phyloP scores from a whole-genome alignment of 176 grass and related monocot species.

The Olyra latifolia region DNA sequence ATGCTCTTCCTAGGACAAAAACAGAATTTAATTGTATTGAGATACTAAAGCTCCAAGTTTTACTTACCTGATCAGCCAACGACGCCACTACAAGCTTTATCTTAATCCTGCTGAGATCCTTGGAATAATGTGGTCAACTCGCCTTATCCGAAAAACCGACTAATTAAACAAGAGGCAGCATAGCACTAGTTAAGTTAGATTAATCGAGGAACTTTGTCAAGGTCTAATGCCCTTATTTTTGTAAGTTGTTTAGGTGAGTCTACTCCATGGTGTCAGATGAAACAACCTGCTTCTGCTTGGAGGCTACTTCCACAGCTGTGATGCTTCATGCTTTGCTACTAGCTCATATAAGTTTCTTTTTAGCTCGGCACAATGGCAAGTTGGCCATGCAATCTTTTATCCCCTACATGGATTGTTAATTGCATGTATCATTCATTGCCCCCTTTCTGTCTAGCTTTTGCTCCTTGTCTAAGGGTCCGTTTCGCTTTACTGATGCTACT shows the following conservation, averaged over 20 bases:
- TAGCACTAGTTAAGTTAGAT: slow-evolving; percentile 25
- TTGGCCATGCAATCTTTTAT: slow-evolving; percentile 16
- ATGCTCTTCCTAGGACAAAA: slow-evolving; percentile 34
- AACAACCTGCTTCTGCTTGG: slow-evolving; percentile 55
- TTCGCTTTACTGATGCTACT: slow-evolving; percentile 37
- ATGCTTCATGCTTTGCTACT: slow-evolving; percentile 50
- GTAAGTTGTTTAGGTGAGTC: slow-evolving; percentile 90
- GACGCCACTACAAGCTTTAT: slow-evolving; percentile 48
- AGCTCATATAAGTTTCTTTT: slow-evolving; percentile 21
- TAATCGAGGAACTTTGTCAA: slow-evolving; percentile 47
- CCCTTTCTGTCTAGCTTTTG: slow-evolving; percentile 36
- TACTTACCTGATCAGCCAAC: slow-evolving; percentile 42
- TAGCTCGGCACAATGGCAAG: slow-evolving; percentile 19
- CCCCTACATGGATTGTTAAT: slow-evolving; percentile 25
- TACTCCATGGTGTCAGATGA: slow-evolving; percentile 72
- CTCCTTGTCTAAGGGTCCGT: not conserved
- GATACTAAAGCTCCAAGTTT: slow-evolving; percentile 31
- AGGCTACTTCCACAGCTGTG: slow-evolving; percentile 46
- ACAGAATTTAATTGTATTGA: slow-evolving; percentile 4
- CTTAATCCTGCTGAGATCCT: slow-evolving; percentile 26
- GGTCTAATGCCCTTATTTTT: slow-evolving; percentile 44
- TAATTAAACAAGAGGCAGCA: slow-evolving; percentile 29
- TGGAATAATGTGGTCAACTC: slow-evolving; percentile 57
- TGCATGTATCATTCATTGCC: not conserved
- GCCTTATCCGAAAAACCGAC: slow-evolving; percentile 41